Base-by-base conservation (phyloP, 1,284 basidiomycete genomes). In the Tausonia pullulans region DNA sequence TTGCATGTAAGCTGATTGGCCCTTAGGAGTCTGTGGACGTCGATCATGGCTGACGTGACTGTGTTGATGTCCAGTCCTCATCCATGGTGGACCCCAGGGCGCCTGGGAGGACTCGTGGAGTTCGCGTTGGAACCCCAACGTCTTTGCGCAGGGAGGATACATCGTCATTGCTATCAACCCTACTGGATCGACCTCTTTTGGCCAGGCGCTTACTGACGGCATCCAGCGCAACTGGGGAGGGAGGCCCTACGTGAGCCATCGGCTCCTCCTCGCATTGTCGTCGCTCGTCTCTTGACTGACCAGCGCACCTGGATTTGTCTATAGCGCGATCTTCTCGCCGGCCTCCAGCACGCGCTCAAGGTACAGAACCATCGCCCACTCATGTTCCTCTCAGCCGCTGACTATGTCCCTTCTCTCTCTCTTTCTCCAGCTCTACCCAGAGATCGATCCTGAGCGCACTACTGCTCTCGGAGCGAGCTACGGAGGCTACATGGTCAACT, bases 121-220 rank as follows among this genome's bases (percentile, higher is more conserved):
- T 2, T 89, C 84, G 46, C 79, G 90, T 58, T 96, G 91, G 90
- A 95, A 95, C 75, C 87, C 85, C 0, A 88, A 90, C 69, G 61
- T 78, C 3, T 78, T 72, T 61, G 77, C 78, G 1, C 68, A 71
- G 2, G 69, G 72, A 58, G 80, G 91, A 0, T 95, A 94, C 74
- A 85, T 93, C 70, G 82, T 84, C 13, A 80, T 94, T 44, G 81
- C 86, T 27, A 86, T 93, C 70, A 96, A 96, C 73, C 90, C 90
- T 2, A 91, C 90, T 1, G 91, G 90, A 5, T 88, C 86, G 54
- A 92, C 90, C 2, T 85, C 87, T 0, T 94, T 91, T 69, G 90
- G 90, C 2, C 90, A 91, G 81, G 88, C 86, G 39, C 84, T 96
- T 65, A 88, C 86, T 27, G 87, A 94, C 73, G 85, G 82, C 43